phyloP scores from a whole-genome alignment of 352 stramenopile genomes.

The Lagenidium giganteum region DNA sequence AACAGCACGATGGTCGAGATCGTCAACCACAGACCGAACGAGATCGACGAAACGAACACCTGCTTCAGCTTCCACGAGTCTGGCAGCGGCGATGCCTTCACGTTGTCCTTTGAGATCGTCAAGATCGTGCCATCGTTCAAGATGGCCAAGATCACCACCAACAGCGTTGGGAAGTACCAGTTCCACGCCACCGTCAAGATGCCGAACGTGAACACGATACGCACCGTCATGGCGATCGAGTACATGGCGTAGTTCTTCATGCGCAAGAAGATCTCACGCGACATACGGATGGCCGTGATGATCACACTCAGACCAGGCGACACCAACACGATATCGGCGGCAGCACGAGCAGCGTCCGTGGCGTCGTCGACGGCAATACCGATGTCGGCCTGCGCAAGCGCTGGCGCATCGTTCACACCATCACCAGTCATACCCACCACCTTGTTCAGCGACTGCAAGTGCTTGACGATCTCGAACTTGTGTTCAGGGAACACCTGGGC shows the following conservation, averaged over 20 bases:
- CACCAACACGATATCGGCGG: constrained; percentile 87
- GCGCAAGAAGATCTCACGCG: constrained; percentile 84
- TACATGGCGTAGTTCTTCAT: constrained; percentile 94
- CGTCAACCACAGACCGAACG: constrained; percentile 61
- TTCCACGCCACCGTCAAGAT: constrained; percentile 85
- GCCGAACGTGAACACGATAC: constrained; percentile 87
- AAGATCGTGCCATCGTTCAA: constrained; percentile 88
- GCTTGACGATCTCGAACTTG: constrained; percentile 90
- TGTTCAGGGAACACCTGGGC: constrained; percentile 90
- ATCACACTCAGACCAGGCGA: constrained; percentile 84
- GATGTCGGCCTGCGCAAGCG: constrained; percentile 86
- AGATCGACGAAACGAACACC: constrained; percentile 65
- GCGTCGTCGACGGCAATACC: constrained; percentile 90
- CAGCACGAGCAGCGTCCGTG: constrained; percentile 85
- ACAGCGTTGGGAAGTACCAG: constrained; percentile 84
- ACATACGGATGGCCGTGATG: constrained; percentile 87
- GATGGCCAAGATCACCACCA: constrained; percentile 88
- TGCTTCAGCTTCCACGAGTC: constrained; percentile 72
- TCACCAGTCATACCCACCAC: constrained; percentile 84
- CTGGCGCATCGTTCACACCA: constrained; percentile 91
- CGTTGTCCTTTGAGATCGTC: constrained; percentile 79
- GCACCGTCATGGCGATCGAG: constrained; percentile 84
- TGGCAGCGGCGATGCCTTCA: constrained; percentile 46
- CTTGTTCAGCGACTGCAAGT: constrained; percentile 83
- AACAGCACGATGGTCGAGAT: constrained; percentile 67